phyloP scores from a whole-genome alignment of 768 basidiomycete species.

The Collybia sordida region DNA sequence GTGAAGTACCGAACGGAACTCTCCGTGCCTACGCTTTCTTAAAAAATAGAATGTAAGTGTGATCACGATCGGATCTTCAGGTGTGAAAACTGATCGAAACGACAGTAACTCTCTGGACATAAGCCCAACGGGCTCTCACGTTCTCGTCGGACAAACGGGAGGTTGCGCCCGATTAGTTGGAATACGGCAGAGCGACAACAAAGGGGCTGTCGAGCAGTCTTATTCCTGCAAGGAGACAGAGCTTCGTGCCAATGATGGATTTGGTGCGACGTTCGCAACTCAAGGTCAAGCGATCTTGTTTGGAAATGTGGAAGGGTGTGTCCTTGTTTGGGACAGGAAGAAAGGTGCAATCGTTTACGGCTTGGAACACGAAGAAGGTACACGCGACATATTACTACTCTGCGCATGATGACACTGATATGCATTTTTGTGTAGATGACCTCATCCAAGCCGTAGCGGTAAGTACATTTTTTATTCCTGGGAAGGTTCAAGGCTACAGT shows the following conservation, averaged over 20 bases:
- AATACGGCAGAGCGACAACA: constrained; percentile 47
- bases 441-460: constrained; percentile 41
- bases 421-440: constrained; percentile 30
- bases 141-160: constrained; percentile 51
- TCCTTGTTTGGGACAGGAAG: constrained; percentile 62
- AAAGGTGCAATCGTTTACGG: constrained; percentile 55
- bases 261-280: constrained; percentile 56
- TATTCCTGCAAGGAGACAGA: constrained; percentile 46
- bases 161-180: constrained; percentile 52
- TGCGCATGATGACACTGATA: constrained; percentile 13
- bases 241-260: constrained; percentile 26
- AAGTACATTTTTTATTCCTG: constrained; percentile 19
- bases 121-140: constrained; percentile 45
- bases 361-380: constrained; percentile 61
- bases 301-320: constrained; percentile 51
- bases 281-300: constrained; percentile 55
- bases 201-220: constrained; percentile 52
- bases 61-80: not conserved
- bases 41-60: constrained; percentile 54
- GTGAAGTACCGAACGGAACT: constrained; percentile 66
- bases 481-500: not conserved
- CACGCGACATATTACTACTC: constrained; percentile 16
- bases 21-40: constrained; percentile 60
- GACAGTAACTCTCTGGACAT: constrained; percentile 55
- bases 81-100: not conserved